Percentiles rank a stretch among this genome's conserved stretches.
phyloP scores from a whole-genome alignment of 148 eudicot species.

The Talinum fruticosum region DNA sequence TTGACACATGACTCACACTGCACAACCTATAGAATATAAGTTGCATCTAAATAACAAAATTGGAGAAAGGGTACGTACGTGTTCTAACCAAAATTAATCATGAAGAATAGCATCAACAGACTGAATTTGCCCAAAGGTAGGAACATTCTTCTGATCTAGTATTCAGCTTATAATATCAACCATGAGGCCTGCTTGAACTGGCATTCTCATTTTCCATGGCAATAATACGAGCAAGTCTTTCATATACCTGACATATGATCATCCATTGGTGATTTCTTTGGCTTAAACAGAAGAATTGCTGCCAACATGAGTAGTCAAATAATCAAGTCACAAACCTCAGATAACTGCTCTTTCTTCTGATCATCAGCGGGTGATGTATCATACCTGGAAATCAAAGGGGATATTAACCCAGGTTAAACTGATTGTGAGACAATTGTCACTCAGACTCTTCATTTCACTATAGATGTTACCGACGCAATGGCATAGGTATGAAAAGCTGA shows the following conservation, averaged over 20 bases:
- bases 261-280: neutral
- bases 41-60: too few relatives aligned
- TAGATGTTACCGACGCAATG: neutral
- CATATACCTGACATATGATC: constrained; percentile 48
- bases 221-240: constrained; percentile 60
- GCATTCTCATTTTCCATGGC: constrained; percentile 74
- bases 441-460: neutral
- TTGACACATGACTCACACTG: too few relatives aligned
- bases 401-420: neutral
- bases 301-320: neutral
- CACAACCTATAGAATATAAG: too few relatives aligned
- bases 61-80: too few relatives aligned
- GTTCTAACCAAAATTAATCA: too few relatives aligned
- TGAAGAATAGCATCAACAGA: too few relatives aligned
- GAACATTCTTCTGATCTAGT: neutral
- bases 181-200: constrained; percentile 25
- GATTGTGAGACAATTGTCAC: neutral
- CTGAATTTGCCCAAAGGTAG: neutral
- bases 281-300: neutral
- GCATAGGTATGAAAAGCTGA: neutral
- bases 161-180: neutral
- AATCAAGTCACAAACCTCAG: constrained; percentile 40
- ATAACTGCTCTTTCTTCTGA: constrained; percentile 43
- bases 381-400: constrained; percentile 52
- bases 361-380: constrained; percentile 43